Evolutionary conservation across 345 rosid genomes (phyloP), one percentile per base, ranked within the genome.

Genomic region (Salix caprea): DNA sequence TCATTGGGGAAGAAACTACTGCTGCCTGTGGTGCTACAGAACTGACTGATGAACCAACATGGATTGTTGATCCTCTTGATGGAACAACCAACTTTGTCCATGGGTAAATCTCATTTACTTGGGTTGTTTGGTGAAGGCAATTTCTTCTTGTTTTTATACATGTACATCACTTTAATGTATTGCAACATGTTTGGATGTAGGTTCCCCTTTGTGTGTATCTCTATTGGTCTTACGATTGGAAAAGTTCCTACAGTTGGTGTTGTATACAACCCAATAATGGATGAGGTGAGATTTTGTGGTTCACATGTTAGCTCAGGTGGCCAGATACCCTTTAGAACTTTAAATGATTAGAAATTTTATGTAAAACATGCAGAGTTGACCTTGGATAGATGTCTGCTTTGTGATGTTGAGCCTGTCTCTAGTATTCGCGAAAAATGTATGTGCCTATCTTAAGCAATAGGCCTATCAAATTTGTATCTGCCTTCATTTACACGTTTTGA

Each of bases 61-160:
- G 99, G 99, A 91, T 96, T 42, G 97, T 96, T 79, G 99, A 96
- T 84, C 99, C 99, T 80, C 97, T 96, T 82, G 99, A 96, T 82
- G 99, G 98, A 83, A 96, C 99, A 18, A 92, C 98, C 19, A 96
- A 93, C 77, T 96, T 96, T 76, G 99, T 96, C 77, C 99, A 96
- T 66, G 97, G 97, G 99, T 93, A 86, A 83, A 62, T 67, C 58
- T 48, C 16, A 4, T 72, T 69, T 14, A 65, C 70, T 15, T 32
- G 56, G 48, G 19, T 28, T 69, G 60, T 62, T 81, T 30, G 36
- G 48, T 66, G 39, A 72, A 42, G 65, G 19, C 58, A 46, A 32
- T 86, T 61, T 70, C 15, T 67, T 78, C 30, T 44, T 71, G 69
- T 7, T 18, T 73, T 8, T 2, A 56, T 44, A 24, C 42, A 48